A percentile compares a stretch with the other conserved stretches of the same genome.
phyloP scores from a whole-genome alignment of 352 stramenopile genomes.

The Globisporangium heterothallicum region DNA sequence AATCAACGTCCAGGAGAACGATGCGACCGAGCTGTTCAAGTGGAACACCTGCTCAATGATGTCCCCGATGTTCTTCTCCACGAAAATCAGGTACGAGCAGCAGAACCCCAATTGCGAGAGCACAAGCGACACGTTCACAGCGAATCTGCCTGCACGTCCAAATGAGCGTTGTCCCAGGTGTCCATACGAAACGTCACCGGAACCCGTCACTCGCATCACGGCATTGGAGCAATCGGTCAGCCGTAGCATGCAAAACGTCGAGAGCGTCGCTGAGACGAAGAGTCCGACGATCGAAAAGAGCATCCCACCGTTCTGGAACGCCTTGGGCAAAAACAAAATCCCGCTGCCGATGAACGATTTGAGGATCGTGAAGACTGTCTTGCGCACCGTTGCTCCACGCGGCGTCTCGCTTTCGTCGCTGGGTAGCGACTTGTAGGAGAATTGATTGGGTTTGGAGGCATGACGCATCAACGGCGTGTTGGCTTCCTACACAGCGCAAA shows the following conservation, averaged over 20 bases:
- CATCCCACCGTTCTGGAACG: constrained; percentile 64
- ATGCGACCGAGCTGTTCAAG: constrained; percentile 33
- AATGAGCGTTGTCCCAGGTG: constrained; percentile 50
- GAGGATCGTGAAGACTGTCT: constrained; percentile 65
- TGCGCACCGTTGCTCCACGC: constrained; percentile 32
- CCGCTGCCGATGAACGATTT: constrained; percentile 71
- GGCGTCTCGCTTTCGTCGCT: constrained; percentile 13
- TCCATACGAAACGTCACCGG: constrained; percentile 47
- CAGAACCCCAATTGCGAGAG: constrained; percentile 69
- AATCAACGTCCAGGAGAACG: constrained; percentile 50
- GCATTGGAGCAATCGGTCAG: constrained; percentile 47
- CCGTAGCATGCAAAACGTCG: constrained; percentile 59
- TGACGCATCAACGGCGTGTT: constrained; percentile 33
- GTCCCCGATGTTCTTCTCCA: constrained; percentile 62
- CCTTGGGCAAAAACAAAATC: constrained; percentile 63
- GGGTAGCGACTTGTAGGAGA: constrained; percentile 7
- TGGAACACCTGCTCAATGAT: constrained; percentile 50
- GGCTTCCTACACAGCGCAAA: constrained; percentile 30
- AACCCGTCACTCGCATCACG: constrained; percentile 19
- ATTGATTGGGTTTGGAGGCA: constrained; percentile 20
- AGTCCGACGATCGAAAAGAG: constrained; percentile 55
- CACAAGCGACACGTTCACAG: constrained; percentile 65
- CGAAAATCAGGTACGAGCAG: constrained; percentile 74
- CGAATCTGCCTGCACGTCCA: constrained; percentile 36
- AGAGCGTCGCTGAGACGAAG: constrained; percentile 35